Base-by-base conservation (phyloP, 2,329 filamentous ascomycete species). In the Sporothrix pseudoabietina region DNA sequence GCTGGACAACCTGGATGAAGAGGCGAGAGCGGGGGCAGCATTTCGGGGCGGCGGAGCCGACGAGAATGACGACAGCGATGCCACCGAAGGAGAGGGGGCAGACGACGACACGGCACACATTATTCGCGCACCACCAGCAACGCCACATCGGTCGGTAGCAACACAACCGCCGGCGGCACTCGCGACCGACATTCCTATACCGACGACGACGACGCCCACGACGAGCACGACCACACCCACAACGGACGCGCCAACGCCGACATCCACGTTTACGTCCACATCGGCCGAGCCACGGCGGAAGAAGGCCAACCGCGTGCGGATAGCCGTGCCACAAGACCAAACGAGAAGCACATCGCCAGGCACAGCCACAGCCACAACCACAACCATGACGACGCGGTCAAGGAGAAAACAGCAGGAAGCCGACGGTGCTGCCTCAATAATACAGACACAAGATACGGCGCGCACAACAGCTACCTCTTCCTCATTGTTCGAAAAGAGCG, bases 1-100 rank as follows among this genome's bases (percentile, higher is more conserved):
- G 52, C 81, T 95, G 75, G 84, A 89, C 74, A 92, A 94, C 77
- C 80, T 94, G 10, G 87, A 90, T 77, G 88, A 92, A 76, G 85
- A 92, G 73, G 81, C 79, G 79, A 83, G 70, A 79, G 71, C 82
- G 4, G 69, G 41, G 3, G 77, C 76, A 1, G 72, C 74, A 8
- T 63, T 79, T 22, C 79, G 81, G 22, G 80, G 80, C 16, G 80
- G 80, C 44, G 78, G 77, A 82, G 9, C 80, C 82, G 5, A 54
- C n/a, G 82, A 81, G 0, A 81, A 83, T 7, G 80, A 83, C 26
- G 83, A 83, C 68, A 16, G 83, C 83, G 83, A 83, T 68, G 14
- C 83, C 83, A 87, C 87, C 14, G 87, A 41, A 19, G 55, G n/a
- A 22, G 88, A 90, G 35, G 35, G 35, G 5, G 35, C 4, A 35